These are phyloP conservation scores for Marasmius oreades DNA, from an alignment of 1,284 basidiomycete genomes.

Conservation along the genomic window DNA sequence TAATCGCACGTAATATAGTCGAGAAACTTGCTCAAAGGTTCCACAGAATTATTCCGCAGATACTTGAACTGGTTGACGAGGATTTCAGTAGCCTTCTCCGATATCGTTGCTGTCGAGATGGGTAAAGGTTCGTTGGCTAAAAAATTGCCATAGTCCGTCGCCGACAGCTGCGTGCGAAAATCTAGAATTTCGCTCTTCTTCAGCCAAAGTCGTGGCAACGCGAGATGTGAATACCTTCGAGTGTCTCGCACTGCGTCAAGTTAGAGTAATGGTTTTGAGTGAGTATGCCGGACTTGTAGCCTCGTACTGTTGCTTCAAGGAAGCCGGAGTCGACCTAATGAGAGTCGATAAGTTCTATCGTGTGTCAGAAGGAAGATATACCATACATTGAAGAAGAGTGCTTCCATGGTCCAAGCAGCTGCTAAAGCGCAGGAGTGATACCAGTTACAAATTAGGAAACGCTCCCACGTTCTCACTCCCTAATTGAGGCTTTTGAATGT, in stretches of 20 bases:
- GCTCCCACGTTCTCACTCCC: background rate
- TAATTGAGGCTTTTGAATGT: too few relatives aligned
- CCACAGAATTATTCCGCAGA: slow-evolving; percentile 86
- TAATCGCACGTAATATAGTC: slow-evolving; percentile 94
- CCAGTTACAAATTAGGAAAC: background rate
- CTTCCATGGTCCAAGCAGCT: slow-evolving; percentile 19
- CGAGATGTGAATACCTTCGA: slow-evolving; percentile 71
- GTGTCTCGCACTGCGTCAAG: slow-evolving; percentile 94
- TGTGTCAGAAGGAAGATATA: slow-evolving; percentile 5
- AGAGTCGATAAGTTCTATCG: background rate
- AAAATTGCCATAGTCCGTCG: slow-evolving; percentile 99
- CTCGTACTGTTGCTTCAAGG: slow-evolving; percentile 90
- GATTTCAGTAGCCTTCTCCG: slow-evolving; percentile 92
- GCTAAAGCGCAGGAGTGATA: background rate
- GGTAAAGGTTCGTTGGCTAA: slow-evolving; percentile 96
- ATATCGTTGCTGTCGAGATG: slow-evolving; percentile 91
- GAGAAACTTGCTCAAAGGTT: slow-evolving; percentile 89
- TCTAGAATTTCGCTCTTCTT: slow-evolving; percentile 47
- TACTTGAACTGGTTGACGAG: slow-evolving; percentile 98
- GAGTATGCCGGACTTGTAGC: slow-evolving; percentile 92
- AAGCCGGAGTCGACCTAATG: slow-evolving; percentile 77
- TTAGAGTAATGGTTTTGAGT: slow-evolving; percentile 89
- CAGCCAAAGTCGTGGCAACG: background rate
- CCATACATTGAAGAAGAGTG: slow-evolving; percentile 25
- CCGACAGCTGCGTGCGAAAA: slow-evolving; percentile 88